These are phyloP conservation scores for Aspergillus udagawae DNA, from an alignment of 2,329 filamentous ascomycete species.

Conservation along the genomic window DNA sequence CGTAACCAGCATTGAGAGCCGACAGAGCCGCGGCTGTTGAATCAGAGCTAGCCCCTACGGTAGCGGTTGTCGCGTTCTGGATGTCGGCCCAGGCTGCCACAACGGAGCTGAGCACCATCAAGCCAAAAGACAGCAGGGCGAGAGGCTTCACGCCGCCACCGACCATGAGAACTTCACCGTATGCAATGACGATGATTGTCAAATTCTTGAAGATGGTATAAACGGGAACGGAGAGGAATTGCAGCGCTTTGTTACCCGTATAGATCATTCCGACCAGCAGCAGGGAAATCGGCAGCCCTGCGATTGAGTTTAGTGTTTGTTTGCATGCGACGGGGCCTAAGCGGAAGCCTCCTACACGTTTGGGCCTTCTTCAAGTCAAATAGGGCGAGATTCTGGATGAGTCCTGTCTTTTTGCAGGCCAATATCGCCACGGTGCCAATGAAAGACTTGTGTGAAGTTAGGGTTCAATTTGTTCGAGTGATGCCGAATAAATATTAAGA, in stretches of 20 bases:
- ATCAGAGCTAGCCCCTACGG: constrained; percentile 60
- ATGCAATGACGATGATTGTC: constrained; percentile 97
- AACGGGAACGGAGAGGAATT: constrained; percentile 94
- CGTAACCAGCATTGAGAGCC: constrained; percentile 88
- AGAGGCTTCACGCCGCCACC: constrained; percentile 85
- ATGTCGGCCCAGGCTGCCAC: constrained; percentile 98
- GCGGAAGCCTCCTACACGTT: constrained; percentile 64
- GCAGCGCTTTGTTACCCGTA: constrained; percentile 90
- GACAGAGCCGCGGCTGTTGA: constrained; percentile 68
- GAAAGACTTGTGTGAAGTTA: constrained; percentile 58
- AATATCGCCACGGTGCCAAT: constrained; percentile 85
- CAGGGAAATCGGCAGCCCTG: constrained; percentile 93
- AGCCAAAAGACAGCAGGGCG: constrained; percentile 85
- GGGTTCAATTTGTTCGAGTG: too few species aligned
- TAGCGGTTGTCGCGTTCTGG: constrained; percentile 57
- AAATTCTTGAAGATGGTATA: constrained; percentile 99
- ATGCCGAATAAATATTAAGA: neutral
- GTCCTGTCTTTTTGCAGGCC: constrained; percentile 70
- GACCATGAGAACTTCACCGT: constrained; percentile 97
- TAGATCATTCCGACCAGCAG: constrained; percentile 99
- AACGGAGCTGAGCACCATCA: constrained; percentile 94
- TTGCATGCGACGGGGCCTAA: neutral
- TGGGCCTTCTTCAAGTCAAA: constrained; percentile 87
- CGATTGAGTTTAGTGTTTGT: neutral
- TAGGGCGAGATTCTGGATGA: constrained; percentile 72